These are phyloP conservation scores for Epipyxis sp. DNA, from an alignment of 108 stramenopile genomes.

Conservation along the genomic window DNA sequence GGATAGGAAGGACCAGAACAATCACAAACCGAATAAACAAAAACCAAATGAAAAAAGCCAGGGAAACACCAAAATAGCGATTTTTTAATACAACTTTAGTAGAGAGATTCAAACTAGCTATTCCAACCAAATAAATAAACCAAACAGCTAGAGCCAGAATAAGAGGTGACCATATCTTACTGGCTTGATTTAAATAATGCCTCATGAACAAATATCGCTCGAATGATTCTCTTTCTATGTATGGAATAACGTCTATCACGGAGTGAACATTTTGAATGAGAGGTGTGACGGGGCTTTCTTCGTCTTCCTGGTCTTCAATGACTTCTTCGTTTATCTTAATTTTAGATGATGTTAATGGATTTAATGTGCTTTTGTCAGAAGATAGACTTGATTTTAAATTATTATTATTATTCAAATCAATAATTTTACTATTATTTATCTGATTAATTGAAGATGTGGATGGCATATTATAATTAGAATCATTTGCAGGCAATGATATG, in stretches of 20 bases:
- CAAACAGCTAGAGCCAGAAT: not conserved
- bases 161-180: not conserved
- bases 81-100: not conserved
- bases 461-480: not conserved
- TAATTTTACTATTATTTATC: not conserved
- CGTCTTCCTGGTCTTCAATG: not conserved
- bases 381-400: not conserved
- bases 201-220: conserved; percentile 9
- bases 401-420: not conserved
- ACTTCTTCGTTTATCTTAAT: not conserved
- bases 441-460: too few species aligned
- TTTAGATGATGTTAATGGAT: not conserved
- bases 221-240: not conserved
- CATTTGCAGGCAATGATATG: not conserved
- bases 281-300: not conserved
- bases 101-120: not conserved
- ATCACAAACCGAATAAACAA: not conserved
- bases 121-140: not conserved
- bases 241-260: not conserved
- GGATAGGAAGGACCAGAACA: not conserved
- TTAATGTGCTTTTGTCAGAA: not conserved
- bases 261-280: too few species aligned
- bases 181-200: not conserved
- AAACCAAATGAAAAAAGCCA: not conserved
- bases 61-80: too few species aligned